Evolutionary conservation across 2,329 filamentous ascomycete genomes (phyloP).

Genomic region (Hypoxylon sp.): DNA sequence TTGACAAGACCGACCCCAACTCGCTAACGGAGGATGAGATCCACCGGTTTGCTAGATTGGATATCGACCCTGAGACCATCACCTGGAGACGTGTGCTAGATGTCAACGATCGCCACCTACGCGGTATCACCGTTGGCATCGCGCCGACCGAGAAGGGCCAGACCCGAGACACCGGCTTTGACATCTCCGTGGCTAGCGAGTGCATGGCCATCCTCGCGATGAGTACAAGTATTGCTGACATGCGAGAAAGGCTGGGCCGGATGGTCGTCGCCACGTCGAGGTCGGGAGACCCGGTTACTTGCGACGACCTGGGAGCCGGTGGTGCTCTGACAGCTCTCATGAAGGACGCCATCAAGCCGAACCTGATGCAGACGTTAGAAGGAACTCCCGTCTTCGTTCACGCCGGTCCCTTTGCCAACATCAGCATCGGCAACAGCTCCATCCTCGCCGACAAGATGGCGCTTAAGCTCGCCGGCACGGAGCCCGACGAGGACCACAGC

Average conservation of each 20-base stretch:
- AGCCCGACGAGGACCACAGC: conserved; percentile 86
- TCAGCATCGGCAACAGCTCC: conserved; percentile 96
- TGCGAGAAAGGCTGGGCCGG: conserved; percentile 91
- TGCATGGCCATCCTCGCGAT: conserved; percentile 98
- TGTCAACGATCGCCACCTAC: conserved; percentile 94
- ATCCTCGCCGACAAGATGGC: conserved; percentile 95
- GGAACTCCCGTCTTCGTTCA: conserved; percentile 98
- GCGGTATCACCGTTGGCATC: conserved; percentile 88
- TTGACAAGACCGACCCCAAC: conserved; percentile 92
- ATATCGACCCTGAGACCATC: conserved; percentile 96
- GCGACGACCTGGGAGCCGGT: conserved; percentile 92
- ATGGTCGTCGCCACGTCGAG: conserved; percentile 95
- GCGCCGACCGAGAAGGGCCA: conserved; percentile 92
- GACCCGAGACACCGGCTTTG: conserved; percentile 90
- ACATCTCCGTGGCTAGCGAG: conserved; percentile 97
- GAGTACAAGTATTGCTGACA: conserved; percentile 86
- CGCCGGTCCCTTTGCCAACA: conserved; percentile 97
- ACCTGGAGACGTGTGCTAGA: conserved; percentile 97
- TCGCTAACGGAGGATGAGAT: conserved; percentile 93
- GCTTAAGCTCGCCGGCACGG: conserved; percentile 93
- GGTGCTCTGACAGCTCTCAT: conserved; percentile 94
- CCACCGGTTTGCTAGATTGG: conserved; percentile 85
- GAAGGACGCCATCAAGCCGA: conserved; percentile 98
- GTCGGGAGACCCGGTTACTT: conserved; percentile 90
- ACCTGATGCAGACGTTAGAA: conserved; percentile 97